phyloP scores from a whole-genome alignment of 2,329 filamentous ascomycete genomes.

The Pezicula carpinea region DNA sequence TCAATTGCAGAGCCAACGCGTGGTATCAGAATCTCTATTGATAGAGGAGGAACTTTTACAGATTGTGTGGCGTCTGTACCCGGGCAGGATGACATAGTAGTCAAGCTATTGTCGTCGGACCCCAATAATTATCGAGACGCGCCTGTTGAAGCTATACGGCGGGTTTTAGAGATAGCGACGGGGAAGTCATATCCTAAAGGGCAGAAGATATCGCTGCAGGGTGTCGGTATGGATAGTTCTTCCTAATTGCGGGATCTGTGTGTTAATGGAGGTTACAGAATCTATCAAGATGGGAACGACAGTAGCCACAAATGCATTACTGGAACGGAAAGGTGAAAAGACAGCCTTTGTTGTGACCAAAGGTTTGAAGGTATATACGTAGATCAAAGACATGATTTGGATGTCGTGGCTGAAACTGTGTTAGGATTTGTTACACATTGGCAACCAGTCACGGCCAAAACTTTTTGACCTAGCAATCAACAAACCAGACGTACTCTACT shows the following conservation, averaged over 20 bases:
- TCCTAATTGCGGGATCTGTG: no score
- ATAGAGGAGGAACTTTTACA: conserved; percentile 65
- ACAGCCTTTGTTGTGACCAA: conserved; percentile 67
- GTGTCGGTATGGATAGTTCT: background rate
- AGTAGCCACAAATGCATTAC: conserved; percentile 67
- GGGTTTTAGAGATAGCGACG: conserved; percentile 55
- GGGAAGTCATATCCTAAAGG: conserved; percentile 55
- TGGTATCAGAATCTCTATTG: conserved; percentile 11
- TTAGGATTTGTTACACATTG: conserved; percentile 64
- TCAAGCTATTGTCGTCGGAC: conserved; percentile 71
- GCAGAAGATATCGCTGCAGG: conserved; percentile 50
- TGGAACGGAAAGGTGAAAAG: conserved; percentile 67
- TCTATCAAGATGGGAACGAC: conserved; percentile 76
- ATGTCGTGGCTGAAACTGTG: conserved; percentile 49
- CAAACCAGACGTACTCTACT: conserved; percentile 63
- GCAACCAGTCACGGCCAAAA: conserved; percentile 65
- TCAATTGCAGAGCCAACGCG: background rate
- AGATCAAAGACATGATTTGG: background rate
- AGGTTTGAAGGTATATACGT: conserved; percentile 46
- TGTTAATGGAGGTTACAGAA: no score
- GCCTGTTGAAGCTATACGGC: conserved; percentile 60
- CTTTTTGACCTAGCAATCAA: conserved; percentile 66
- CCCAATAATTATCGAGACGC: conserved; percentile 63
- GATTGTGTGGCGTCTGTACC: conserved; percentile 60
- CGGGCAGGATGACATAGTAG: conserved; percentile 47